Conservation (phyloP, 2,329 filamentous ascomycete species). For the Exophiala oligosperma region DNA sequence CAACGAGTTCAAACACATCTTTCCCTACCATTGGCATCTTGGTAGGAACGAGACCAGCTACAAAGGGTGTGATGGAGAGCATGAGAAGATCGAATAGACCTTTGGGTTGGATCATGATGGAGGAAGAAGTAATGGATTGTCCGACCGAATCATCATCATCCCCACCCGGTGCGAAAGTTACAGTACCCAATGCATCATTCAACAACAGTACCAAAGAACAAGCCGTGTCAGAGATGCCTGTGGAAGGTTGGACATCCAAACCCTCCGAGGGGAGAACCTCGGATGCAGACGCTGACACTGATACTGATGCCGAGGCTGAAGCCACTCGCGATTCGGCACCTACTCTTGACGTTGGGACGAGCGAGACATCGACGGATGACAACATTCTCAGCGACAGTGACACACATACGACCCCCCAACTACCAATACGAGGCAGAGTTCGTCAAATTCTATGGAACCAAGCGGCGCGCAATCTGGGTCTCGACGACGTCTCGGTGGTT, state of each 20-base stretch:
- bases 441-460: slow-evolving; percentile 49
- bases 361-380: too few species aligned
- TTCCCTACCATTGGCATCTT: slow-evolving; percentile 61
- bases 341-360: too few species aligned
- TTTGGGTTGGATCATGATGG: slow-evolving; percentile 61
- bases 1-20: too few species aligned
- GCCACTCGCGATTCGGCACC: too few species aligned
- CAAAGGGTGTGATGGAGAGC: slow-evolving; percentile 74
- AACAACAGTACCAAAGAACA: not conserved
- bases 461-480: slow-evolving; percentile 38
- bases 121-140: slow-evolving; percentile 33
- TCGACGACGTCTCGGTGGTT: slow-evolving; percentile 41
- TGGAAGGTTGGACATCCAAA: too few species aligned
- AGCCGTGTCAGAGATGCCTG: not conserved
- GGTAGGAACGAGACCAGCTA: slow-evolving; percentile 68
- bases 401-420: not conserved
- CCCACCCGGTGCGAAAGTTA: too few species aligned
- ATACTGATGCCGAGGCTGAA: not conserved
- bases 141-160: too few species aligned
- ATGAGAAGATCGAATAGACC: slow-evolving; percentile 67
- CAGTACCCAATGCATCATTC: too few species aligned
- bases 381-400: too few species aligned
- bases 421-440: slow-evolving; percentile 24
- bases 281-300: not conserved
- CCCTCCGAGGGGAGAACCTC: not conserved